These are phyloP conservation scores for Rachicladosporium sp. DNA, from an alignment of 2,329 filamentous ascomycete genomes.

Conservation along the genomic window DNA sequence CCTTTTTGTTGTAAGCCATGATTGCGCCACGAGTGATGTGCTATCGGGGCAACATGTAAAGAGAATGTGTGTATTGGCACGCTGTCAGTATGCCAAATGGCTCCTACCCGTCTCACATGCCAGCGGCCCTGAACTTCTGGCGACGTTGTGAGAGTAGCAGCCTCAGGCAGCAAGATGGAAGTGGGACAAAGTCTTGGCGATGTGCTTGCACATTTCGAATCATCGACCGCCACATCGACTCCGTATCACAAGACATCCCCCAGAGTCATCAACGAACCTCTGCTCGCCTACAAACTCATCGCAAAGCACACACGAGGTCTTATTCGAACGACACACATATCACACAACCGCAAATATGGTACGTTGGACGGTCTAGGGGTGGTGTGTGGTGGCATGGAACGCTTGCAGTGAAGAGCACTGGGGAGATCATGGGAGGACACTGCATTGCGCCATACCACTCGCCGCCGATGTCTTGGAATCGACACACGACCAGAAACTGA, in stretches of 20 bases:
- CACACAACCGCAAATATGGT: constrained; percentile 7
- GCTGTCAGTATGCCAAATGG: too few species aligned
- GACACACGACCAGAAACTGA: background rate
- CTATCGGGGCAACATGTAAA: background rate
- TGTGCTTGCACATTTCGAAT: too few species aligned
- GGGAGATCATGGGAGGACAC: constrained; percentile 3
- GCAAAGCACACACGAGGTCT: constrained; percentile 6
- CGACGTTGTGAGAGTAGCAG: too few species aligned
- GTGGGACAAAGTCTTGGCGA: too few species aligned
- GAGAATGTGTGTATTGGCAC: background rate
- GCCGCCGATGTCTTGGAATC: background rate
- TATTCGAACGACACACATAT: constrained; percentile 4
- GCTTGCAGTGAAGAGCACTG: background rate
- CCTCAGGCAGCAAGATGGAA: too few species aligned
- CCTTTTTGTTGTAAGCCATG: constrained; percentile 98
- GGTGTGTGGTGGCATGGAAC: background rate
- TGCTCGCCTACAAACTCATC: constrained; percentile 3
- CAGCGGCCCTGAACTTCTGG: too few species aligned
- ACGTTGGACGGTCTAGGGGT: constrained; percentile 2
- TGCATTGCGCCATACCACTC: constrained; percentile 3
- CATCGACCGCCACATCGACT: too few species aligned
- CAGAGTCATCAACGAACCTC: too few species aligned
- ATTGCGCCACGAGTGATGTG: constrained; percentile 5
- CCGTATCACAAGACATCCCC: too few species aligned
- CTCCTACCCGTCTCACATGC: too few species aligned